Conservation (phyloP, 2,329 filamentous ascomycete species). For the Paramyrothecium sp. region DNA sequence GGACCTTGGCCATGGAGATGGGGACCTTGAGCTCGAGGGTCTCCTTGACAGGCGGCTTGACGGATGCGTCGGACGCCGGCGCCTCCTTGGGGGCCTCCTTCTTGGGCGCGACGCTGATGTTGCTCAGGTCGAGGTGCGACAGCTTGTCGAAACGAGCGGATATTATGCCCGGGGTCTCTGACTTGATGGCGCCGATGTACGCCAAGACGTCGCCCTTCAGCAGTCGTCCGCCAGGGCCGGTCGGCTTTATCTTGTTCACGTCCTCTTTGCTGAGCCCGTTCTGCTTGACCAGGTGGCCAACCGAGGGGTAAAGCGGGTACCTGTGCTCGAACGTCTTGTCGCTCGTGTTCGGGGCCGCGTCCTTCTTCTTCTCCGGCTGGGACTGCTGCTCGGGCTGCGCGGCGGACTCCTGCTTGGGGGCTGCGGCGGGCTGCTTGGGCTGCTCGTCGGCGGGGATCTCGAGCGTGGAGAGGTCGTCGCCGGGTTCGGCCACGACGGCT, state of each 20-base stretch:
- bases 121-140: slow-evolving; percentile 85
- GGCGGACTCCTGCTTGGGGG: slow-evolving; percentile 13
- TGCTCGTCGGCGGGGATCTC: slow-evolving; percentile 72
- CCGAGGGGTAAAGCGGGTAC: slow-evolving; percentile 79
- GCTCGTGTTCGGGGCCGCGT: slow-evolving; percentile 31
- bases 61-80: slow-evolving; percentile 34
- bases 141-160: slow-evolving; percentile 73
- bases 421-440: slow-evolving; percentile 32
- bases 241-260: slow-evolving; percentile 78
- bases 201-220: slow-evolving; percentile 95
- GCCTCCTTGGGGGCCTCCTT: slow-evolving; percentile 39
- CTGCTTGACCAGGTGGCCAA: slow-evolving; percentile 76
- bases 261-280: slow-evolving; percentile 75
- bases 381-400: slow-evolving; percentile 24
- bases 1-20: slow-evolving; percentile 75
- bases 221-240: slow-evolving; percentile 82
- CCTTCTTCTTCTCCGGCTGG: slow-evolving; percentile 32
- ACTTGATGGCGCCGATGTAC: slow-evolving; percentile 76
- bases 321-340: slow-evolving; percentile 61
- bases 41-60: slow-evolving; percentile 41
- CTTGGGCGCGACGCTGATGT: slow-evolving; percentile 77
- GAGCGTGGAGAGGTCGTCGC: slow-evolving; percentile 73
- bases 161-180: slow-evolving; percentile 68
- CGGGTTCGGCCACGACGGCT: slow-evolving; percentile 77
- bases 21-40: slow-evolving; percentile 66